These are phyloP conservation scores for Thyridium curvatum DNA, from an alignment of 2,329 filamentous ascomycete species.

Conservation along the genomic window DNA sequence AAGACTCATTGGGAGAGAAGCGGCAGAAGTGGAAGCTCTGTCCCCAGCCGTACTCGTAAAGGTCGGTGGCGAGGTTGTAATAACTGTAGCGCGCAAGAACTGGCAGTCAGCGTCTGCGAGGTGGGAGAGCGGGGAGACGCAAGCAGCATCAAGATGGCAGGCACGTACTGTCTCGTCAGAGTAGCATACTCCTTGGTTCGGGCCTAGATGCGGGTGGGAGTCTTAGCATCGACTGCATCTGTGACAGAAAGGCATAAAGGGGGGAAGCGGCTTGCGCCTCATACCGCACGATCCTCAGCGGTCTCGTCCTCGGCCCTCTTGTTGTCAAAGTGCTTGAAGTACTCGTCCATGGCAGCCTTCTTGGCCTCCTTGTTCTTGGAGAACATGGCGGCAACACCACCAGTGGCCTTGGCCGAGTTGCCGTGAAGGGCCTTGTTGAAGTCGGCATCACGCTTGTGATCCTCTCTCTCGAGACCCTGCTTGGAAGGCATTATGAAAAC, in stretches of 20 bases:
- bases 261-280: slow-evolving; percentile 14
- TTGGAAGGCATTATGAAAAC: slow-evolving; percentile 11
- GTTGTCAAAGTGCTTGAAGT: slow-evolving; percentile 85
- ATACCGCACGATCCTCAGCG: slow-evolving; percentile 69
- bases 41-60: slow-evolving; percentile 97
- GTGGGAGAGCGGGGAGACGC: not conserved
- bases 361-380: slow-evolving; percentile 61
- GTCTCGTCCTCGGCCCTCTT: slow-evolving; percentile 73
- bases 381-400: slow-evolving; percentile 78
- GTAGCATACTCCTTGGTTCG: slow-evolving; percentile 87
- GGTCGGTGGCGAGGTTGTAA: slow-evolving; percentile 93
- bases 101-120: not conserved
- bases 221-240: not conserved
- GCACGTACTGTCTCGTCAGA: slow-evolving; percentile 77
- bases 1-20: slow-evolving; percentile 79
- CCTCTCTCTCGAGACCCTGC: slow-evolving; percentile 64
- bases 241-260: not conserved
- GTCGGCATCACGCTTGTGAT: slow-evolving; percentile 78
- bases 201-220: slow-evolving; percentile 41
- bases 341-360: slow-evolving; percentile 66
- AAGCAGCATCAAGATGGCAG: not conserved
- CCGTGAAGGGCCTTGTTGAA: slow-evolving; percentile 89
- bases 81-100: slow-evolving; percentile 49
- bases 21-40: slow-evolving; percentile 97
- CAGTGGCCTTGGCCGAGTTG: slow-evolving; percentile 58